Evolutionary conservation across 2,329 filamentous ascomycete genomes (phyloP), one percentile per base, ranked within the genome.

Genomic region (Domatiomyces catenatus): DNA sequence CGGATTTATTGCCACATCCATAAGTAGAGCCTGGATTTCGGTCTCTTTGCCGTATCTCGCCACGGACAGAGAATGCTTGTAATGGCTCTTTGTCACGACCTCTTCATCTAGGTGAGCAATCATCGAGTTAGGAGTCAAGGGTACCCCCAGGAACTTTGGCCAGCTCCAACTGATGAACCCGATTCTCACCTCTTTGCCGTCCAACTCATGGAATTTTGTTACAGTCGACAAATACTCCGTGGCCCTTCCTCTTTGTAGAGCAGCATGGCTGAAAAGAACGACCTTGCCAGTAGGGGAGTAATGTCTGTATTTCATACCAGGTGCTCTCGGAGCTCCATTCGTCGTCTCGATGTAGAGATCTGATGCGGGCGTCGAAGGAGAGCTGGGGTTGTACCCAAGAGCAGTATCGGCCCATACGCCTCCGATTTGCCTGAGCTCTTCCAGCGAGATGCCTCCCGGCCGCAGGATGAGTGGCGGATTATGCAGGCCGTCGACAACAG

Each of bases 241-340:
- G 4, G 56, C 56, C 26, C 44, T 45, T 26, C 50, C 52, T 2
- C 45, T 15, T 22, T 22, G 7, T 15, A 70, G 61, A 19, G 64
- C 66, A 7, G 58, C 55, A 24, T 59, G 52, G 17, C 67, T 62
- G 7, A 88, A 94, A 1, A 96, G 72, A 12, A 94, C 71, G 1
- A 98, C 89, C 45, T 75, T 80, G 1, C 92, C 93, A 65, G 82
- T 86, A 1, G 92, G 92, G 44, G 89, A 94, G 63, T 98, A 98
- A 65, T 98, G 92, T 63, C 92, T 86, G 65, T 98, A 98, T 68
- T 98, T 98, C 92, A 98, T 98, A 1, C 92, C 92, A 0, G 92
- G 92, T 0, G 92, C 92, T 51, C 86, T 75, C 0, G 92, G 92
- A 8, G 76, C 75, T 3, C 48, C 55, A 10, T 50, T 52, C 12